These are phyloP conservation scores for Apiotrichum brassicae DNA, from an alignment of 1,284 basidiomycete species.

Conservation along the genomic window DNA sequence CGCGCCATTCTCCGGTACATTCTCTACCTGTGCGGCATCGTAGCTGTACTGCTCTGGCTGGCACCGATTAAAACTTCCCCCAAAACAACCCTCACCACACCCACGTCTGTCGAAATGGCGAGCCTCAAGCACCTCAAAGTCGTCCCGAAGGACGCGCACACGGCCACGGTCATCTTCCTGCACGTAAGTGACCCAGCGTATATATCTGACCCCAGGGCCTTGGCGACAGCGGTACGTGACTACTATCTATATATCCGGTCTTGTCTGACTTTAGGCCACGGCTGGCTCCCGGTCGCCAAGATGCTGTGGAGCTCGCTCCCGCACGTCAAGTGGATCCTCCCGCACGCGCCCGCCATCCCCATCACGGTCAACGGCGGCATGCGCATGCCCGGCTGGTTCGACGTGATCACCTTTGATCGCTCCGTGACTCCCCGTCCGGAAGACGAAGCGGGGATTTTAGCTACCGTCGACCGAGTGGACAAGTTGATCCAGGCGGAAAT, in stretches of 20 bases:
- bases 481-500: slow-evolving; percentile 68
- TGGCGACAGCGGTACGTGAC: slow-evolving; percentile 35
- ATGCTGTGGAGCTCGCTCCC: slow-evolving; percentile 56
- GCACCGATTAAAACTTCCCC: no score
- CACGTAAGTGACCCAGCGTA: slow-evolving; percentile 74
- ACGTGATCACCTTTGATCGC: slow-evolving; percentile 61
- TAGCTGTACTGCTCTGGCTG: neutral
- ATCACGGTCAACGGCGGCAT: slow-evolving; percentile 44
- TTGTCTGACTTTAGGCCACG: slow-evolving; percentile 50
- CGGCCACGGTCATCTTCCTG: slow-evolving; percentile 79
- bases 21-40: neutral
- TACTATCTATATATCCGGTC: no score
- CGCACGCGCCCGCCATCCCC: slow-evolving; percentile 59
- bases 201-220: slow-evolving; percentile 33
- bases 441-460: slow-evolving; percentile 61
- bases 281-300: slow-evolving; percentile 71
- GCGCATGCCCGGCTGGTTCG: slow-evolving; percentile 57
- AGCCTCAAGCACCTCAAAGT: slow-evolving; percentile 42
- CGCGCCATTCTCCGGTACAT: neutral
- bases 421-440: slow-evolving; percentile 59
- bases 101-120: slow-evolving; percentile 15
- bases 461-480: slow-evolving; percentile 59
- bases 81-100: no score
- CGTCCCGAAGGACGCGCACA: slow-evolving; percentile 53
- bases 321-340: slow-evolving; percentile 77